Conservation (phyloP, 352 stramenopile species). For the Phytophthora sojae region DNA sequence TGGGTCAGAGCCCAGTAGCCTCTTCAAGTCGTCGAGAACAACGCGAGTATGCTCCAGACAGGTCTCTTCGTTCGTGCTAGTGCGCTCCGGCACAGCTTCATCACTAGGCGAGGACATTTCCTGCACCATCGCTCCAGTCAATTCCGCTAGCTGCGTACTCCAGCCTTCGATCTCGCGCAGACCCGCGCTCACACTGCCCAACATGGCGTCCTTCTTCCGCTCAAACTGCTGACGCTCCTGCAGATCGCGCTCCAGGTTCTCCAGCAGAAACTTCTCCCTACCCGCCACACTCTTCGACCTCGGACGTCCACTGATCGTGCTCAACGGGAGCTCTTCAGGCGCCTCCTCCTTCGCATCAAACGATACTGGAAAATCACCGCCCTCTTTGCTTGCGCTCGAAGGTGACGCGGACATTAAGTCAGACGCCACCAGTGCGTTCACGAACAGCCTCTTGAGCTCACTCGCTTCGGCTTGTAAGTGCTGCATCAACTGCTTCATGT, state of each 20-base stretch:
- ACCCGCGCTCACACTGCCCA: constrained; percentile 25
- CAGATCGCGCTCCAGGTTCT: constrained; percentile 55
- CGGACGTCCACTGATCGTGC: constrained; percentile 30
- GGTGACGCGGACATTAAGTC: constrained; percentile 11
- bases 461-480: constrained; percentile 70
- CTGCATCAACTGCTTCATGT: constrained; percentile 67
- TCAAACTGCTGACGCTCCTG: constrained; percentile 37
- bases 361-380: not conserved
- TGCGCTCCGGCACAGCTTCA: constrained; percentile 20
- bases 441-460: constrained; percentile 76
- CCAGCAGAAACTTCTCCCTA: constrained; percentile 49
- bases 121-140: constrained; percentile 42
- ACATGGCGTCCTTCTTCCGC: constrained; percentile 31
- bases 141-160: constrained; percentile 33
- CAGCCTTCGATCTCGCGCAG: constrained; percentile 55
- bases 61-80: constrained; percentile 23
- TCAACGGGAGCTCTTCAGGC: constrained; percentile 19
- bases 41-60: constrained; percentile 37
- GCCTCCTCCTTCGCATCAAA: constrained; percentile 2
- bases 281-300: constrained; percentile 32
- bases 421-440: constrained; percentile 58
- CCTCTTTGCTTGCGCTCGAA: not conserved
- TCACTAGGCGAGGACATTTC: constrained; percentile 41
- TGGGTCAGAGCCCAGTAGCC: constrained; percentile 51
- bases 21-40: constrained; percentile 49